These are phyloP conservation scores for Cymodocea nodosa DNA, from an alignment of 116 monocot species.

Conservation along the genomic window DNA sequence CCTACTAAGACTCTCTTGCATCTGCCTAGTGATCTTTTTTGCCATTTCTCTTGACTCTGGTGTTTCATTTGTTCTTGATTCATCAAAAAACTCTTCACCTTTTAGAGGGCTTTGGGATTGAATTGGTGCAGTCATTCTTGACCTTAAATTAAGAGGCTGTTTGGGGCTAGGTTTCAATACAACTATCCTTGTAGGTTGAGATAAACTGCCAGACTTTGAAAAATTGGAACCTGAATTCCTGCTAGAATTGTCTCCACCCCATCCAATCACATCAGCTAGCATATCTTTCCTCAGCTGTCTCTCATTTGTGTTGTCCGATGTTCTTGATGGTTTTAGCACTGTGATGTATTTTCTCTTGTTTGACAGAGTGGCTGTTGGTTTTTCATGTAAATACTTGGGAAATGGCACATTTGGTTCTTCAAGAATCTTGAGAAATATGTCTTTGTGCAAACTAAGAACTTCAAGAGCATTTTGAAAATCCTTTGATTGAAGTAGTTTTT, in stretches of 20 bases:
- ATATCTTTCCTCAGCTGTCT: conserved; percentile 3
- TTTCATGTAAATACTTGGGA: conserved; percentile 25
- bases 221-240: conserved; percentile 14
- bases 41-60: conserved; percentile 26
- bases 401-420: conserved; percentile 73
- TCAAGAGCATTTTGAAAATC: conserved; percentile 85
- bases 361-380: conserved; percentile 8
- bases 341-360: conserved; percentile 55
- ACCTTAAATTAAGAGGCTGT: conserved; percentile 24
- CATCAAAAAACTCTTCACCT: conserved; percentile 11
- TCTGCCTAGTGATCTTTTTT: conserved; percentile 31
- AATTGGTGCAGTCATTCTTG: conserved; percentile 1
- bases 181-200: conserved; percentile 86
- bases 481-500: conserved; percentile 57
- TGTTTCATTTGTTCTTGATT: conserved; percentile 10
- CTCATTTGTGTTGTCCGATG: conserved; percentile 12
- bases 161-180: conserved; percentile 72
- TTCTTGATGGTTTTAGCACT: conserved; percentile 65
- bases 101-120: conserved; percentile 9
- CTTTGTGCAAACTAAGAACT: conserved; percentile 74
- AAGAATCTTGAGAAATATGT: conserved; percentile 77
- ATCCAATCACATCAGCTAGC: conserved; percentile 7
- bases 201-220: conserved; percentile 23
- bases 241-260: conserved; percentile 12
- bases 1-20: conserved; percentile 26